phyloP scores from a whole-genome alignment of 2,329 filamentous ascomycete genomes.

The Penicillium sp. region DNA sequence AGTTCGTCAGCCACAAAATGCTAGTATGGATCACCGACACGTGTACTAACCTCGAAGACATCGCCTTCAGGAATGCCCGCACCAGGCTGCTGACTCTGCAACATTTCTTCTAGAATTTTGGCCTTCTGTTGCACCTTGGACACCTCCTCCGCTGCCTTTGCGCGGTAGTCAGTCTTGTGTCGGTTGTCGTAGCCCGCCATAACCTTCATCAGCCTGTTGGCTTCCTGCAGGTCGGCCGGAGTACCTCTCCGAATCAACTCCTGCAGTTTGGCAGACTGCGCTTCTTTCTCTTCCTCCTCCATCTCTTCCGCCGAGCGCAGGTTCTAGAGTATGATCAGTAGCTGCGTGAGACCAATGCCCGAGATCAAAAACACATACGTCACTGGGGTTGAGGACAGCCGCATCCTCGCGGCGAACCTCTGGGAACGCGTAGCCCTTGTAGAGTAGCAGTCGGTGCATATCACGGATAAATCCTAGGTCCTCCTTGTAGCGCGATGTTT shows the following conservation, averaged over 20 bases:
- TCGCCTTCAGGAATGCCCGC: constrained; percentile 72
- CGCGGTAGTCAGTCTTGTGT: constrained; percentile 94
- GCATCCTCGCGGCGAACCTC: constrained; percentile 91
- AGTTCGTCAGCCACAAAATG: too few relatives aligned
- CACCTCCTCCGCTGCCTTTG: constrained; percentile 95
- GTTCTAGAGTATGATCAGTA: constrained; percentile 59
- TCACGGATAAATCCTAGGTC: constrained; percentile 94
- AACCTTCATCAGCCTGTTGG: constrained; percentile 96
- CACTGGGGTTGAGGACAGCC: constrained; percentile 92
- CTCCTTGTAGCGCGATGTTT: constrained; percentile 96
- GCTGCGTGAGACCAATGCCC: background rate
- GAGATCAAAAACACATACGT: constrained; percentile 61
- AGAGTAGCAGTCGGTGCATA: constrained; percentile 93
- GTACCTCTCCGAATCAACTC: constrained; percentile 90
- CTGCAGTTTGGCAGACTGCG: constrained; percentile 96
- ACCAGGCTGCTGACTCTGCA: constrained; percentile 77
- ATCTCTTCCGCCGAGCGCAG: constrained; percentile 96
- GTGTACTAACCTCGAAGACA: constrained; percentile 53
- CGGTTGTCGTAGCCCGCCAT: constrained; percentile 97
- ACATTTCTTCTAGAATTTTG: constrained; percentile 83
- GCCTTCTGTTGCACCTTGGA: constrained; percentile 95
- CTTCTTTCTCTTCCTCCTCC: constrained; percentile 93
- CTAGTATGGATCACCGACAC: too few relatives aligned
- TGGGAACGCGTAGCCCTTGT: constrained; percentile 96
- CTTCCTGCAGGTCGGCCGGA: constrained; percentile 91